Percentiles rank a stretch among this genome's conserved stretches.
These are phyloP conservation scores for Suhomyces prunicola DNA, from an alignment of 805 yeast species.

Conservation along the genomic window DNA sequence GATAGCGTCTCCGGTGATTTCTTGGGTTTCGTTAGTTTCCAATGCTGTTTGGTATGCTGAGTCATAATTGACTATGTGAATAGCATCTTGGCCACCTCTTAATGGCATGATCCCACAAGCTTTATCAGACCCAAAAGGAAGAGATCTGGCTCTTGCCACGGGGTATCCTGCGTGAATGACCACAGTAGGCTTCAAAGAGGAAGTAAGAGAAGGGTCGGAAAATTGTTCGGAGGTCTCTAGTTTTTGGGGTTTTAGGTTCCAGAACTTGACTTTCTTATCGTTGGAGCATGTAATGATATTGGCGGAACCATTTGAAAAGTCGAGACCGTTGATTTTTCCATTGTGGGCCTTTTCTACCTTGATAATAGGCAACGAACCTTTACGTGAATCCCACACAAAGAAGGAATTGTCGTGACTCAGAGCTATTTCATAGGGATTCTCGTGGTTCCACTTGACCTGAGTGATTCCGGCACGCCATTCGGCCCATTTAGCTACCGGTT, in stretches of 20 bases:
- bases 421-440: conserved; percentile 73
- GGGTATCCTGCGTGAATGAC: conserved; percentile 76
- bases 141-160: conserved; percentile 79
- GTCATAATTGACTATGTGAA: conserved; percentile 53
- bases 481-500: conserved; percentile 76
- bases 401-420: conserved; percentile 81
- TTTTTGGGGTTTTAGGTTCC: conserved; percentile 54
- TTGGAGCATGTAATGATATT: conserved; percentile 79
- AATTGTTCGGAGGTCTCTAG: conserved; percentile 14
- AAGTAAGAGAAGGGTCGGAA: conserved; percentile 12
- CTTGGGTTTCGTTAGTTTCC: conserved; percentile 23
- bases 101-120: conserved; percentile 89
- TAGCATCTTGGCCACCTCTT: conserved; percentile 73
- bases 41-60: conserved; percentile 27
- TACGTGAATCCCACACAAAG: conserved; percentile 84
- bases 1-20: conserved; percentile 23
- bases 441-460: conserved; percentile 90
- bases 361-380: conserved; percentile 72
- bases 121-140: conserved; percentile 75
- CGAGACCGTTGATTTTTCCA: conserved; percentile 88
- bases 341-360: conserved; percentile 65
- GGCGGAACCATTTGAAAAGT: conserved; percentile 63
- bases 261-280: conserved; percentile 75
- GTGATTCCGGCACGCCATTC: conserved; percentile 95
- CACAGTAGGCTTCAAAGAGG: conserved; percentile 41